Base-by-base conservation (phyloP, 768 basidiomycete genomes). In the Daedaleopsis nitida region DNA sequence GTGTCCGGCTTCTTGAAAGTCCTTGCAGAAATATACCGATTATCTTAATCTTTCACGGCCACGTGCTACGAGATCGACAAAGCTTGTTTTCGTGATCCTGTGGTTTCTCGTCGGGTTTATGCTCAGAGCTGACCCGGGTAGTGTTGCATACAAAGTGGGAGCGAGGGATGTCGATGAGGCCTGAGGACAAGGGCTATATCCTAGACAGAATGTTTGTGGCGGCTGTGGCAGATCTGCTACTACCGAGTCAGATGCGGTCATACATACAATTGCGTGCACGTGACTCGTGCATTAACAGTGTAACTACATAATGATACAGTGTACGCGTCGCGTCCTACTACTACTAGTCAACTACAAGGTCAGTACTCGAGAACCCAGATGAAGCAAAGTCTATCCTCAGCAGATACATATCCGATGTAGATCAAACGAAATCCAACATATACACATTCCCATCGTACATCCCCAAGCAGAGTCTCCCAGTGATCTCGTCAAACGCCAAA, bases 401-500 rank as follows among this genome's bases (percentile, higher is more conserved):
- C 24, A 24, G 10, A 10, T n/a, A 7, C 24, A 8, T n/a, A n/a
- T 17, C 5, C 45, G 34, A 37, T 35, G 16, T 10, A 14, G 14
- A 37, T 71, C 55, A 72, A 52, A 68, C 68, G 52, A 70, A 75
- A 53, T 77, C 73, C 54, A 86, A 66, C 23, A 84, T 67, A 69
- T 82, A 85, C 44, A 87, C 63, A 37, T 83, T 81, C 17, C 85
- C 84, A 17, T 80, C 83, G 42, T 79, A 77, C 14, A 86, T 70
- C 11, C 79, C 81, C 14, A 86, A 68, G 66, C 75, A 81, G 35
- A 87, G 72, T 34, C 77, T 74, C 35, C 86, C 84, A 2, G 78
- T 78, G 5, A 78, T 73, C 65, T 88, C 86, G 57, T 88, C 84
- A 57, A 87, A 84, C 3, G 78, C 78, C 32, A 87, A 69, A 0